phyloP scores from a whole-genome alignment of 768 basidiomycete genomes.

The Hemileccinum impolitum region DNA sequence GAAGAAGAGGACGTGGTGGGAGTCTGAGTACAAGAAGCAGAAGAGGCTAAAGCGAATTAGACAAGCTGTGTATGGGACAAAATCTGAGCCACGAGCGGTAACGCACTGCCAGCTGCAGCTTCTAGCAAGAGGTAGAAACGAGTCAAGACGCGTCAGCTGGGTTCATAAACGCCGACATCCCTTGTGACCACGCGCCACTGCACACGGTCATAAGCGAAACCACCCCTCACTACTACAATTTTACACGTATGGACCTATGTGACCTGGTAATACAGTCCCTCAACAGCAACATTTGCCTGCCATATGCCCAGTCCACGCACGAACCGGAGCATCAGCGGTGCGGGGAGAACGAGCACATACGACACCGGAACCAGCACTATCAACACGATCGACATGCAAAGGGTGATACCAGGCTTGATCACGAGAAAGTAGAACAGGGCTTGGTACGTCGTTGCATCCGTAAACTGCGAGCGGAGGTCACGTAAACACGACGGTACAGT shows the following conservation, averaged over 20 bases:
- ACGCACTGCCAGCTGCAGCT: too few relatives aligned
- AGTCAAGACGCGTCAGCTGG: slow-evolving; percentile 40
- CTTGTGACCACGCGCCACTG: slow-evolving; percentile 30
- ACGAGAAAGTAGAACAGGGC: slow-evolving; percentile 87
- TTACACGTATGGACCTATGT: slow-evolving; percentile 12
- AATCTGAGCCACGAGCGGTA: neutral
- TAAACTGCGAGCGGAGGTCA: slow-evolving; percentile 48
- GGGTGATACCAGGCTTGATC: slow-evolving; percentile 77
- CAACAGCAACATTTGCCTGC: slow-evolving; percentile 82
- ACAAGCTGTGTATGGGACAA: slow-evolving; percentile 25
- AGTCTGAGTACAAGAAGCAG: slow-evolving; percentile 16
- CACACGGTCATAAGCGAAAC: slow-evolving; percentile 19
- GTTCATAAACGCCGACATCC: slow-evolving; percentile 21
- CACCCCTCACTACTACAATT: neutral
- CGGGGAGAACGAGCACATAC: slow-evolving; percentile 59
- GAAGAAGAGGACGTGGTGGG: slow-evolving; percentile 23
- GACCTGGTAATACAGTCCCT: slow-evolving; percentile 52
- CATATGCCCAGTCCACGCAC: slow-evolving; percentile 68
- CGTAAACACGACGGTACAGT: slow-evolving; percentile 5
- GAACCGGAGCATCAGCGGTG: slow-evolving; percentile 63
- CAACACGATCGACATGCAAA: slow-evolving; percentile 56
- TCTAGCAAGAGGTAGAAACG: slow-evolving; percentile 19
- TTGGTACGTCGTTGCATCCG: slow-evolving; percentile 78
- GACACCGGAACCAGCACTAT: slow-evolving; percentile 55
- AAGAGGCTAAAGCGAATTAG: slow-evolving; percentile 9